A percentile compares a stretch with the other conserved stretches of the same genome.
phyloP scores from a whole-genome alignment of 2,329 filamentous ascomycete species.

The Rhinocladiella similis region DNA sequence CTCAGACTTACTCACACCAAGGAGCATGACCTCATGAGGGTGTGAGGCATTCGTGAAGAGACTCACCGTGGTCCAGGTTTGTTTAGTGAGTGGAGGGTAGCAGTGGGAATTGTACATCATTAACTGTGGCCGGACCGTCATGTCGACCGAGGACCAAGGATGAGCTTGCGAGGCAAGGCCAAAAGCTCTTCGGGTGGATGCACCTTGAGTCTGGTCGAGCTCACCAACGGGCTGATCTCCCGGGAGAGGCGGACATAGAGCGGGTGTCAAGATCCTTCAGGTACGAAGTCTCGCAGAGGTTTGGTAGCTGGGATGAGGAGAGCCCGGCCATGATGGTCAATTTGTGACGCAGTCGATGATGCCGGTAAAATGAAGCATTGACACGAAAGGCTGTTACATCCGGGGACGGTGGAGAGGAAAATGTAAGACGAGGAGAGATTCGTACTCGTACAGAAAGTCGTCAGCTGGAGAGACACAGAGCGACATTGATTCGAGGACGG shows the following conservation, averaged over 20 bases:
- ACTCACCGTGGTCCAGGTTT: not conserved
- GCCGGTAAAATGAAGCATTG: not conserved
- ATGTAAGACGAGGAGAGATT: not conserved
- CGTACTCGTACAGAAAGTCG: not conserved
- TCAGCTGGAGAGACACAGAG: not conserved
- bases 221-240: too few species aligned
- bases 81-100: not conserved
- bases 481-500: not conserved
- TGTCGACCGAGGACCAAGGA: too few species aligned
- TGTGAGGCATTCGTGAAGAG: not conserved
- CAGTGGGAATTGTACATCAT: not conserved
- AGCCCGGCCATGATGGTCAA: not conserved
- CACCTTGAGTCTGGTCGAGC: too few species aligned
- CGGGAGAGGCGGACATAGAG: too few species aligned
- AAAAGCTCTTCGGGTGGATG: too few species aligned
- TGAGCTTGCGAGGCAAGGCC: too few species aligned
- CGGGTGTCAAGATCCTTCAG: too few species aligned
- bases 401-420: not conserved
- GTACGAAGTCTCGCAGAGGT: too few species aligned
- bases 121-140: not conserved
- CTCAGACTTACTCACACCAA: not conserved
- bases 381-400: not conserved
- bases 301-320: not conserved
- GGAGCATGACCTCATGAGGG: not conserved
- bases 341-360: slow-evolving; percentile 2